Evolutionary conservation across 148 eudicot species (phyloP).

Genomic region (Amaranthus palmeri): DNA sequence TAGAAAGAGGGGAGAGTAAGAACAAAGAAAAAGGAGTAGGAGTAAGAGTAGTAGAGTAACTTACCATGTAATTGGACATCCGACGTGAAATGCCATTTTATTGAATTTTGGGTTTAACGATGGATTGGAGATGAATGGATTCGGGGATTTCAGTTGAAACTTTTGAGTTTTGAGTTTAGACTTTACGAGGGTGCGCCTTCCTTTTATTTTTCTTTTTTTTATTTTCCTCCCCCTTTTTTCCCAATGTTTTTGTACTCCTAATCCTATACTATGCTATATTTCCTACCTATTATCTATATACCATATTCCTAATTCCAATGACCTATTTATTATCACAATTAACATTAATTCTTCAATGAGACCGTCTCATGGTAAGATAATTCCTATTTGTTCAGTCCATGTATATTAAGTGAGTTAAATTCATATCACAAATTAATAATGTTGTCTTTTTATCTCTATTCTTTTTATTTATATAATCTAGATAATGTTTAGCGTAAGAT

Average conservation of each 20-base stretch:
- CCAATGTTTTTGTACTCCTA: not conserved
- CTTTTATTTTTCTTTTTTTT: not conserved
- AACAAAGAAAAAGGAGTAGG: not conserved
- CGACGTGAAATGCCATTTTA: slow-evolving; percentile 85
- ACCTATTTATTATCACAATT: too few species aligned
- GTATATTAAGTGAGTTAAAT: too few species aligned
- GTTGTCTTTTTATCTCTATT: too few species aligned
- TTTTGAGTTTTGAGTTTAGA: not conserved
- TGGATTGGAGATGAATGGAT: slow-evolving; percentile 39
- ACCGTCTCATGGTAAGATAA: too few species aligned
- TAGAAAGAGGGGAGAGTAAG: slow-evolving; percentile 11
- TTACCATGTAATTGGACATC: slow-evolving; percentile 95
- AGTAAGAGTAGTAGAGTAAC: not conserved
- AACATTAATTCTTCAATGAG: too few species aligned
- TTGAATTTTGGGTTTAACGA: not conserved
- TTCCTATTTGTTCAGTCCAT: too few species aligned
- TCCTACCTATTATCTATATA: not conserved
- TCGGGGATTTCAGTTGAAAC: slow-evolving; percentile 13
- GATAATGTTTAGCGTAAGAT: too few species aligned
- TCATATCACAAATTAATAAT: too few species aligned
- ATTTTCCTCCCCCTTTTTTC: not conserved
- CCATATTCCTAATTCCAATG: not conserved
- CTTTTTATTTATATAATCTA: too few species aligned
- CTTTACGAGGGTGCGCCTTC: not conserved
- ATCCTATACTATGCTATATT: too few species aligned